Percentiles rank a stretch among this genome's conserved stretches.
phyloP scores from a whole-genome alignment of 306 rosid genomes.

The Castanea sativa region DNA sequence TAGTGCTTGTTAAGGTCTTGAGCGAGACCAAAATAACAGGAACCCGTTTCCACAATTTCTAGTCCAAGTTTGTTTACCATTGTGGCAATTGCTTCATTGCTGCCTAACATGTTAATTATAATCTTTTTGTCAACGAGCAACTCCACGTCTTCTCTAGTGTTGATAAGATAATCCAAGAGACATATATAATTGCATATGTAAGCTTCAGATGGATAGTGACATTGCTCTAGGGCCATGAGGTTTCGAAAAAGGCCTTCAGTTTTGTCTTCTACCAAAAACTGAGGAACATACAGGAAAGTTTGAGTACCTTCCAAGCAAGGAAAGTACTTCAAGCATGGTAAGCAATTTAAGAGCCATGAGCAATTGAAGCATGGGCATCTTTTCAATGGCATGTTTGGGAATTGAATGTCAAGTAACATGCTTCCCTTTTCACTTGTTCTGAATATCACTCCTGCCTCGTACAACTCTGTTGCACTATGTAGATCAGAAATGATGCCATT shows the following conservation, averaged over 20 bases:
- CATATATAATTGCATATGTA: constrained; percentile 26
- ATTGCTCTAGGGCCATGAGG: constrained; percentile 34
- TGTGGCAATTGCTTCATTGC: constrained; percentile 9
- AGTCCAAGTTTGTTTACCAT: constrained; percentile 10
- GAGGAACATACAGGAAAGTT: constrained; percentile 2
- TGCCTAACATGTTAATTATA: constrained; percentile 17
- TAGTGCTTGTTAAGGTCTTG: neutral
- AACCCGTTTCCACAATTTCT: neutral
- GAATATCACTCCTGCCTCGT: constrained; percentile 8
- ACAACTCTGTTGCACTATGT: neutral
- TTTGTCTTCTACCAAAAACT: neutral
- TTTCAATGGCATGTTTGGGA: neutral
- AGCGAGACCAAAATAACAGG: neutral
- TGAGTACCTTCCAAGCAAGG: neutral
- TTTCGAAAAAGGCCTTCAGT: constrained; percentile 19
- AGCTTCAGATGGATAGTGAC: constrained; percentile 6
- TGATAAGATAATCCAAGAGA: constrained; percentile 22
- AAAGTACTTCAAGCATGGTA: neutral
- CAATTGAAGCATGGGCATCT: neutral
- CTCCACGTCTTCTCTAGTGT: constrained; percentile 21
- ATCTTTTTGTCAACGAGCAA: constrained; percentile 17
- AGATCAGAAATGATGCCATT: no score
- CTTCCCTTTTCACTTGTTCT: neutral
- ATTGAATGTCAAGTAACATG: no score
- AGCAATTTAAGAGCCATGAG: neutral